Evolutionary conservation across 2,329 filamentous ascomycete genomes (phyloP), one percentile per base, ranked within the genome.

Genomic region (Sarocladiaceae sp.): DNA sequence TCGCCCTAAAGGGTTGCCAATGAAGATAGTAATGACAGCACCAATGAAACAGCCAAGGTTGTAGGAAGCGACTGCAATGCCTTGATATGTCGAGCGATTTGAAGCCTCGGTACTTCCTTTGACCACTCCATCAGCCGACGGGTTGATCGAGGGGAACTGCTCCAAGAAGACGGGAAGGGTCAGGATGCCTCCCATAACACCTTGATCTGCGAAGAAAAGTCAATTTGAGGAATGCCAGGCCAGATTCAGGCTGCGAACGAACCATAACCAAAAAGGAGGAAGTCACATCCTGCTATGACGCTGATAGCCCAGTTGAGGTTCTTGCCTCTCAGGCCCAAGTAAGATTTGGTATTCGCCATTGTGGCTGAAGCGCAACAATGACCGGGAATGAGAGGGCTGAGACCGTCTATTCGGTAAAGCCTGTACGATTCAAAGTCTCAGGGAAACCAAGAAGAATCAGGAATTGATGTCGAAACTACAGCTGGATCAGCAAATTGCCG

Each of bases 121-220:
- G 76, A 75, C 54, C 1, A 55, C 55, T n/a, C 60, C 62, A 2
- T 59, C 76, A 4, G 44, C 36, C 10, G 42, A 37, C 3, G 76
- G 68, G 18, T 77, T 69, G 60, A 59, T 72, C 4, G 78, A 79
- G 35, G 81, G 68, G 66, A 86, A 86, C 60, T 78, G 81, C 1
- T 61, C 54, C 17, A 84, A 71, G 63, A 86, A 85, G 58, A 80
- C 69, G 25, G 71, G 69, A 10, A 92, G 77, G 3, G 86, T 89
- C 53, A 93, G 72, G 57, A 93, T 82, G 53, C 84, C 84, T 42
- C 85, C 87, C 77, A 88, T 90, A 10, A 90, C 85, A 62, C 87
- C 84, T 67, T 88, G 85, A 65, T 90, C 87, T 84, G 18, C 11
- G 11, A 11, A 33, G 10, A 3, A 18, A 11, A 11, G 77, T 11